phyloP scores from a whole-genome alignment of 106 monocot genomes.

The Dendrobium huoshanense region DNA sequence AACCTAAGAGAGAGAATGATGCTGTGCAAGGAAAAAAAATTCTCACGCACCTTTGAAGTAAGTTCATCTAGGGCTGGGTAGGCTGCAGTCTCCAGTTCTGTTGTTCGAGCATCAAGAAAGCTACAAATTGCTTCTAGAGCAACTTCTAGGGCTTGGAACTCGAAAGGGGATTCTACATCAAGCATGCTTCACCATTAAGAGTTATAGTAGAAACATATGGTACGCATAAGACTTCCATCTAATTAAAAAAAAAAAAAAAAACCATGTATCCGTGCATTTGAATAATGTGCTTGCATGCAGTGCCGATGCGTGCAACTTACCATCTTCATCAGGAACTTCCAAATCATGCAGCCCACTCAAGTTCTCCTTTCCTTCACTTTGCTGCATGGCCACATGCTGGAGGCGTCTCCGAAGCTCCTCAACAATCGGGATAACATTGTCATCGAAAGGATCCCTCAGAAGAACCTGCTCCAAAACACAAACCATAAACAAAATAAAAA shows the following conservation, averaged over 20 bases:
- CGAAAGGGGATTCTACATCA: conserved; percentile 63
- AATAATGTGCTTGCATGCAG: background rate
- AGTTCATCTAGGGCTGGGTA: conserved; percentile 79
- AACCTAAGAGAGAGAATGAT: background rate
- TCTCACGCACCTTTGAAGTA: conserved; percentile 42
- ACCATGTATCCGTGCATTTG: background rate
- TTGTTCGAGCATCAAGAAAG: conserved; percentile 72
- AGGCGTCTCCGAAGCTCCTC: conserved; percentile 83
- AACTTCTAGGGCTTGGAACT: conserved; percentile 74
- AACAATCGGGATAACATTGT: conserved; percentile 88
- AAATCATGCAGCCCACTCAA: conserved; percentile 54
- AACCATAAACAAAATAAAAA: background rate
- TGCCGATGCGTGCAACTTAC: conserved; percentile 22
- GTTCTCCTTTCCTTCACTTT: conserved; percentile 53
- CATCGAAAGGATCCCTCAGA: conserved; percentile 75
- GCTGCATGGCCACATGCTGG: conserved; percentile 27
- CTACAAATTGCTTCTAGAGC: conserved; percentile 81
- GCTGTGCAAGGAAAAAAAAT: background rate
- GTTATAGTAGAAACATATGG: background rate
- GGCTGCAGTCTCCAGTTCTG: conserved; percentile 68
- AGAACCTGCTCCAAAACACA: conserved; percentile 46
- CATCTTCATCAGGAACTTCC: conserved; percentile 82
- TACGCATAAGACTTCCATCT: background rate
- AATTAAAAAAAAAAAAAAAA: background rate
- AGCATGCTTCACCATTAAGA: background rate